Base-by-base conservation (phyloP, 306 rosid genomes). In the Vigna radiata region DNA sequence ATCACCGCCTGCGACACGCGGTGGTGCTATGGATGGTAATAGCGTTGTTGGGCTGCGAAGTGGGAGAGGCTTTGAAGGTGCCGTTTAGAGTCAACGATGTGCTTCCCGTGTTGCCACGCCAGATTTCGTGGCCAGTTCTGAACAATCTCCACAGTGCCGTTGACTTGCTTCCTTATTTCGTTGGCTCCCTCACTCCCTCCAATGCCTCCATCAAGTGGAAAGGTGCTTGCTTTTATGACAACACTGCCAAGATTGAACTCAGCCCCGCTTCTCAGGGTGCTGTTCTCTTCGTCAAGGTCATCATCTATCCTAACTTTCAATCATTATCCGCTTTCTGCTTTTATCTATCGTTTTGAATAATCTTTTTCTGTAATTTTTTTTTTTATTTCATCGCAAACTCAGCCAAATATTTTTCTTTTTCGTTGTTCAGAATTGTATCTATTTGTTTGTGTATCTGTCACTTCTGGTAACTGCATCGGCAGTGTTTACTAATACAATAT, bases 81-180 rank as follows among this genome's bases (percentile, higher is more conserved):
- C 96, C 97, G 44, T 86, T 93, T 59, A 79, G 84, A 68, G 82
- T 82, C n/a, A 88, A 90, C 63, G 97, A 93, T 50, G 87, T 88
- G 78, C 92, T 90, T 60, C 96, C 97, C 37, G 97, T 86, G 47
- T 87, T 93, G 43, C 97, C 97, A 0, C 88, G 74, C 23, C 80
- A 75, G 65, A 82, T 93, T 18, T 89, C 97, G 17, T 93, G 96
- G 97, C 96, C 97, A 36, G 91, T 93, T 74, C 91, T 93, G 19
- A 89, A 93, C 80, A 93, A 80, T 58, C 63, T 93, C 46, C 97
- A 93, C 83, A 88, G 93, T 75, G 97, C 97, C 10, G 96, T 84
- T 54, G 97, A 93, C 77, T 84, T 93, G 91, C 75, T 93, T 58
- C 97, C 97, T 12, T 78, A 84, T 58, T 90, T 86, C 58, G 90